A percentile compares a stretch with the other conserved stretches of the same genome.
These are phyloP conservation scores for Pseudogymnoascus sp. DNA, from an alignment of 2,329 filamentous ascomycete species.

Conservation along the genomic window DNA sequence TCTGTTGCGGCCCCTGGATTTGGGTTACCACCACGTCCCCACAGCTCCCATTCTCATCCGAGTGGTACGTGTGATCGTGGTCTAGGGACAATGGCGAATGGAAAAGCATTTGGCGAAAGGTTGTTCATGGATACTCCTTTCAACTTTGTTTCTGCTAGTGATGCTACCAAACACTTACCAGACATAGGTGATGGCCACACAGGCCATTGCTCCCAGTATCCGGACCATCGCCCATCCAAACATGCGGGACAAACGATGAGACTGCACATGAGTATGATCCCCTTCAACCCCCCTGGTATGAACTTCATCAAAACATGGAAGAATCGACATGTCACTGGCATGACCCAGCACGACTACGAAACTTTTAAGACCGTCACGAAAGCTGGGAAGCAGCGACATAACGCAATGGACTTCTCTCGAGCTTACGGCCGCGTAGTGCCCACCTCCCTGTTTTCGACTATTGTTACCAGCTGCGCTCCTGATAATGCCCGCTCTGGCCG, in stretches of 20 bases:
- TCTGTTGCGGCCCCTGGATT: slow-evolving; percentile 62
- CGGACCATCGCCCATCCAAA: slow-evolving; percentile 57
- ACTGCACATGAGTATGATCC: slow-evolving; percentile 49
- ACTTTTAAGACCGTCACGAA: slow-evolving; percentile 31
- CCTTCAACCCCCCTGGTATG: slow-evolving; percentile 49
- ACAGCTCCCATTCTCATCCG: slow-evolving; percentile 57
- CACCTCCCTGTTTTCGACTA: slow-evolving; percentile 49
- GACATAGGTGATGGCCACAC: slow-evolving; percentile 53
- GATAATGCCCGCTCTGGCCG: slow-evolving; percentile 50
- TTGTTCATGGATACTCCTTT: slow-evolving; percentile 51
- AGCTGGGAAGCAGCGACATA: slow-evolving; percentile 19
- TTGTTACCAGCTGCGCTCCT: slow-evolving; percentile 48
- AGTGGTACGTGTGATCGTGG: slow-evolving; percentile 25
- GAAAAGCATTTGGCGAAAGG: slow-evolving; percentile 51
- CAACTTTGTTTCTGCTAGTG: slow-evolving; percentile 42
- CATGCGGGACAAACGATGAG: slow-evolving; percentile 35
- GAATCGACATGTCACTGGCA: slow-evolving; percentile 29
- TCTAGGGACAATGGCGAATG: slow-evolving; percentile 54
- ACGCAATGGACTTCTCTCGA: slow-evolving; percentile 19
- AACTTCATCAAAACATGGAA: slow-evolving; percentile 42
- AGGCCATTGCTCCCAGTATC: slow-evolving; percentile 55
- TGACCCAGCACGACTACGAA: slow-evolving; percentile 34
- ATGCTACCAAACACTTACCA: slow-evolving; percentile 56
- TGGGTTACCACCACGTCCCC: slow-evolving; percentile 47
- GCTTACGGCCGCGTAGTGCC: slow-evolving; percentile 48